Base-by-base conservation (phyloP, 2,329 filamentous ascomycete species). In the Hypocreales sp. region DNA sequence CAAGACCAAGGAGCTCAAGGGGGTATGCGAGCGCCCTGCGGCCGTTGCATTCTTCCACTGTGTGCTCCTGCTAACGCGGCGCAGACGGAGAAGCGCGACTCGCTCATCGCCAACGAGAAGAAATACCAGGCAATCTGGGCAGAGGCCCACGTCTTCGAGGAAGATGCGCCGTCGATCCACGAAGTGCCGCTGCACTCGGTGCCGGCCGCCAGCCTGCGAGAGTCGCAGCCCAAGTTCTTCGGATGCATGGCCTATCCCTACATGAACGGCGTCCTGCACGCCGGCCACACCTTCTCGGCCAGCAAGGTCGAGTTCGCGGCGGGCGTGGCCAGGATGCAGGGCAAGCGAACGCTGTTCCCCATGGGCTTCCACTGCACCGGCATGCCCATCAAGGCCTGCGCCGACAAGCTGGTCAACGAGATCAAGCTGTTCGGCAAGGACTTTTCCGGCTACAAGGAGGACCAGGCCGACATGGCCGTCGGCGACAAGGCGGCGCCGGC, bases 311-410 rank as follows among this genome's bases (percentile, higher is more conserved):
- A 98, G 56, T 98, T 95, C 53, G 77, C 75, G 31, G 72, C 79
- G 15, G 83, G 87, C 23, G 86, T 83, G 47, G 77, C 79, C 25
- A 69, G 87, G 30, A 92, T 95, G 82, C 72, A 84, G 51, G 90
- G 90, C 46, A 87, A 87, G 62, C 68, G 78, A 28, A 67, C 77
- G 31, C 63, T 95, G 28, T 94, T 90, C 51, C 90, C 90, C 31
- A 77, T 90, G 46, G 90, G 87, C 18, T 98, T 84, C 61, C 90
- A 98, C 63, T 57, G 55, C 58, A 95, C 87, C 0, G 90, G 90
- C 42, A 92, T 98, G 78, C 84, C 86, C 24, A 98, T 98, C 63
- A 94, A 94, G 58, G 86, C 90, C 5, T 92, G 82, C 45, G 84
- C 90, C 29, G 87, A 98, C 62, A 95, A 95, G 64, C 71, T 98